Evolutionary conservation across 2,329 filamentous ascomycete species (phyloP), one percentile per base, ranked within the genome.

Genomic region (Lasiodiplodia citricola): DNA sequence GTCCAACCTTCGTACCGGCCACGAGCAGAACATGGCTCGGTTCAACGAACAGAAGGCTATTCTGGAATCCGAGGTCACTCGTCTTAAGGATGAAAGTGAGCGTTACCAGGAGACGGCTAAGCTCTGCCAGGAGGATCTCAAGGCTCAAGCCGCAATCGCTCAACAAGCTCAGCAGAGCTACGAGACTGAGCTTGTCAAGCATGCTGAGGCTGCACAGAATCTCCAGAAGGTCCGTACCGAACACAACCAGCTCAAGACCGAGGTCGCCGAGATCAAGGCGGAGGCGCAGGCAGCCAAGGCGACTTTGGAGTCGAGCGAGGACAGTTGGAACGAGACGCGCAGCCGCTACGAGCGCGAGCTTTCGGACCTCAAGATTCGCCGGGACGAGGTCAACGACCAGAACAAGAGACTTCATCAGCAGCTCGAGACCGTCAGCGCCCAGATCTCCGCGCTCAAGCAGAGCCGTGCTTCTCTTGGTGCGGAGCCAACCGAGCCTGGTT

Each of bases 81-180:
- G 93, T 41, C 83, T 98, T 35, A 96, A 92, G 78, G 93, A 96
- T 58, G 92, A 97, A 73, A 91, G 91, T 69, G 92, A 94, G 72
- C 88, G 92, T 66, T 91, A 95, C 77, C 86, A 89, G 70, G 91
- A 93, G 70, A 91, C 94, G 62, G 90, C 93, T 38, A 90, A 92
- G 72, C 93, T 92, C 76, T 92, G 97, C 76, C 93, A 96, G 77
- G 92, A 97, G 74, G 94, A 98, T 74, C 88, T 98, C 52, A 94
- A 96, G 70, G 91, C 93, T 0, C 96, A 99, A 79, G 94, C 95
- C 35, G 92, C 96, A 55, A 98, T 99, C 75, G 94, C 96, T 2
- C 90, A 93, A 66, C 92, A 93, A 78, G 94, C 96, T 3, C 96
- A 99, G 78, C 91, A 97, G 76, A 94, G 96, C 73, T 99, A 99